Percentiles rank a stretch among this genome's conserved stretches.
Conservation (phyloP, 2,329 filamentous ascomycete genomes). For the Colletotrichum aenigma region DNA sequence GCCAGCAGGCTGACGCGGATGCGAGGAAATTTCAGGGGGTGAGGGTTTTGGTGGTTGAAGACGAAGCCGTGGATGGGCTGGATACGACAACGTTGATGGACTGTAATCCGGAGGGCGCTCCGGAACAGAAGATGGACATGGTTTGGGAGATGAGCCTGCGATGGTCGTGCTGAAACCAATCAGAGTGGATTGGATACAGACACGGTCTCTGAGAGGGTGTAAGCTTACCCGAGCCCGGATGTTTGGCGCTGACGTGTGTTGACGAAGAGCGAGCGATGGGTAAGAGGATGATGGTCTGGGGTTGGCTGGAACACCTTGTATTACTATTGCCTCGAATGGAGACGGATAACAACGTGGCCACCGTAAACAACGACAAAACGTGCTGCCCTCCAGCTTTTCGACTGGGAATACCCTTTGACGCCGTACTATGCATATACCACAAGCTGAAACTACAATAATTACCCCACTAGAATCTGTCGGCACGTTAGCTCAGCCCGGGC, state of each 20-base stretch:
- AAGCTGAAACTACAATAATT: conserved; percentile 15
- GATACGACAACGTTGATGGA: conserved; percentile 13
- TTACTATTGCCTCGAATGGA: conserved; percentile 13
- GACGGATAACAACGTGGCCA: conserved; percentile 7
- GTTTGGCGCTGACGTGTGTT: background rate
- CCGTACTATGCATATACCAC: conserved; percentile 21
- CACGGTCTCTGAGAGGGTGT: background rate
- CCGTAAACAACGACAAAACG: conserved; percentile 9
- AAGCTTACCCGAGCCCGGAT: background rate
- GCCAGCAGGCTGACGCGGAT: conserved; percentile 28
- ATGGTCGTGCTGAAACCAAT: background rate
- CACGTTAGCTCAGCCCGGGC: conserved; percentile 9
- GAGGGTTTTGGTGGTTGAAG: conserved; percentile 28
- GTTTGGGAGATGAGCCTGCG: background rate
- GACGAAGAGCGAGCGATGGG: background rate
- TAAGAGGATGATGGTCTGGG: background rate
- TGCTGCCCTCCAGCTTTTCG: conserved; percentile 14
- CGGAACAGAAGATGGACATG: background rate
- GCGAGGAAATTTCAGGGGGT: conserved; percentile 27
- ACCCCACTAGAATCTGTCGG: conserved; percentile 35
- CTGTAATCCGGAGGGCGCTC: background rate
- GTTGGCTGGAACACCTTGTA: conserved; percentile 4
- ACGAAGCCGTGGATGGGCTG: conserved; percentile 19
- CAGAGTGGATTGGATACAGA: background rate
- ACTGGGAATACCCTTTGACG: conserved; percentile 21